Evolutionary conservation across 352 stramenopile genomes (phyloP), one percentile per base, ranked within the genome.

Genomic region (Aphanomyces cochlioides): DNA sequence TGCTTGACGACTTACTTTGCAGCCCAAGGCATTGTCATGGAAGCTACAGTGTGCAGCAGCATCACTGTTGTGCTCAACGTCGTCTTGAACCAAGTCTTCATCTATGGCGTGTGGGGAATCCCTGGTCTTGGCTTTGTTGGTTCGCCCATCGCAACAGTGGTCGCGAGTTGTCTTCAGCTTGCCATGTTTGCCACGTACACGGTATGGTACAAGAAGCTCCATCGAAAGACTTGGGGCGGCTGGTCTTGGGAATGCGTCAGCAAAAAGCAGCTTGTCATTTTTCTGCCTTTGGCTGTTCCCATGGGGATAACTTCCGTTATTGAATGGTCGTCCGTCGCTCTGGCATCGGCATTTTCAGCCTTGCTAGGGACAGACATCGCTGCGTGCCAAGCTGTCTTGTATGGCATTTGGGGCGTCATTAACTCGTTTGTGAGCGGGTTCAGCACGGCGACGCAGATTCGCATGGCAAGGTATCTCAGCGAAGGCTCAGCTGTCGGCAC

Each of bases 271-370:
- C 53, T 88, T 17, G 61, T 79, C 38, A 74, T 84, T 40, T 88
- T 87, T 67, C 47, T 88, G 38, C 73, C 59, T 13, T 77, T 84
- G 4, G 78, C 74, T 37, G 77, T 84, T 36, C 78, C 76, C 41
- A 84, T 84, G 78, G 78, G 78, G 17, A 74, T 74, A 36, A 82
- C 78, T 4, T 80, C 76, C 5, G 76, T 84, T 38, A 75, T 84
- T 1, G 76, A 84, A 59, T 84, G 78, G 78, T 76, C 76, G 0
- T 81, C 76, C 0, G 76, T 74, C 7, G 77, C 78, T 6, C 72
- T 80, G 40, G 75, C 78, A 15, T 73, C 74, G 10, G 76, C 76
- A 15, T 82, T 84, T 48, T 81, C 74, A 5, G 76, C 76, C 15
- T 79, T 81, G 58, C 66, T 84, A 5, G 78, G 78, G 1, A 74